Base-by-base conservation (phyloP, 1,139 yeast species). In the Lodderomyces pseudojiufengensis region DNA sequence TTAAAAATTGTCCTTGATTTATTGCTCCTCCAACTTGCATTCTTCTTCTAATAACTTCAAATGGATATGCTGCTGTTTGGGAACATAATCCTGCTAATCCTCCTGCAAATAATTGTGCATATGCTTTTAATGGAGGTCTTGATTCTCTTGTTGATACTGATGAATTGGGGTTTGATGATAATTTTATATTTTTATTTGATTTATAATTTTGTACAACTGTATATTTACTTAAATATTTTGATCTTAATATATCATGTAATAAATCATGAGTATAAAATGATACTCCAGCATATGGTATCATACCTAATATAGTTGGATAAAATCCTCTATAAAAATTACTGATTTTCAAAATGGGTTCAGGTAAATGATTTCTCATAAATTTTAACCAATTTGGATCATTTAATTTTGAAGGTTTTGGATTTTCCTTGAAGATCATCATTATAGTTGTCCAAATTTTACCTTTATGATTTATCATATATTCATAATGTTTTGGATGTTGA, bases 221-320 rank as follows among this genome's bases (percentile, higher is more conserved):
- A 46, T 76, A 76, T 11, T 66, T 63, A 2, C 79, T 66, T 9
- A 87, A 57, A 12, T 51, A 44, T 15, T 69, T 66, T 11, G 82
- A 69, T 43, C 96, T 70, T 53, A 92, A 77, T 2, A 90, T 55
- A 60, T 92, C 99, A 58, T 90, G 97, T 42, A 90, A 70, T 40
- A 80, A 59, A 60, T 92, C 99, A 58, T 92, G 97, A 3, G 96
- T 85, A 63, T 90, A 85, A 53, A 92, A 92, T 1, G 96, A 85
- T 2, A 90, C 97, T 9, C 99, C 99, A 1, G 99, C 98, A 55
- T 92, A 92, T 1, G 98, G 98, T 13, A 92, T 71, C 95, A 92
- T 90, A 11, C 99, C 99, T 28, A 88, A 55, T 27, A 92, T 80
- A 0, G 99, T 92, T 14, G 98, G 97, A 6, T 85, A 78, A 61